Evolutionary conservation across 176 grass and related monocot genomes (phyloP).

Genomic region (Aegilops speltoides): DNA sequence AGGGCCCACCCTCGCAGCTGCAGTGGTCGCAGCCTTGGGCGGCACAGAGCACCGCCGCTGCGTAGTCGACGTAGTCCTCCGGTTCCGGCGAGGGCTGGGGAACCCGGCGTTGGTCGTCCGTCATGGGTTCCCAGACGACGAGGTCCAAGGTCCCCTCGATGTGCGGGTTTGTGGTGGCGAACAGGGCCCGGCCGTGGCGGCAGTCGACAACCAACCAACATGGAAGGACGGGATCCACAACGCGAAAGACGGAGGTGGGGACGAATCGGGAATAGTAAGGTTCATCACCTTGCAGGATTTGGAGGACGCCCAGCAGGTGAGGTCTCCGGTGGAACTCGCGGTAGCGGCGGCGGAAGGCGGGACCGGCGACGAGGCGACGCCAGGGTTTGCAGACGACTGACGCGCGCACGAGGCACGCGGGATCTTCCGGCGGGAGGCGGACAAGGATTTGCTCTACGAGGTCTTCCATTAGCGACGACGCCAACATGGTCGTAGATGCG

Average conservation of each 20-base stretch:
- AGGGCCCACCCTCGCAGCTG: slow-evolving; percentile 9
- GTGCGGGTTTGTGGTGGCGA: background rate
- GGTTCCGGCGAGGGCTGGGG: background rate
- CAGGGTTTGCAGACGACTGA: slow-evolving; percentile 7
- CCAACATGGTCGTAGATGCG: background rate
- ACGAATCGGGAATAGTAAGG: background rate
- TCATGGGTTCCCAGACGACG: slow-evolving; percentile 11
- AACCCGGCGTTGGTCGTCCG: background rate
- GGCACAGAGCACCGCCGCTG: slow-evolving; percentile 13
- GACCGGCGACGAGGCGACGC: slow-evolving; percentile 2
- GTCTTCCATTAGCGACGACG: background rate
- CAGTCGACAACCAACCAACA: background rate
- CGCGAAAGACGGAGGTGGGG: background rate
- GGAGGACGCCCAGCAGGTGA: background rate
- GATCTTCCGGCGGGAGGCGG: slow-evolving; percentile 16
- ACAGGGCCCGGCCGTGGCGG: slow-evolving; percentile 25
- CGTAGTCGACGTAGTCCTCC: background rate
- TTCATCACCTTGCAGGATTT: background rate
- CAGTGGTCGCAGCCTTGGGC: background rate
- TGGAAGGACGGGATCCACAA: background rate
- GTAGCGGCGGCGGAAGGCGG: slow-evolving; percentile 13
- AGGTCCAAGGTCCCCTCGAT: background rate
- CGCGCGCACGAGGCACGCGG: background rate
- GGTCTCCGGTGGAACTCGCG: background rate
- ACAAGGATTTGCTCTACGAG: slow-evolving; percentile 4